A percentile compares a stretch with the other conserved stretches of the same genome.
Evolutionary conservation across 1,284 basidiomycete species (phyloP).

Genomic region (Athelia sp.): DNA sequence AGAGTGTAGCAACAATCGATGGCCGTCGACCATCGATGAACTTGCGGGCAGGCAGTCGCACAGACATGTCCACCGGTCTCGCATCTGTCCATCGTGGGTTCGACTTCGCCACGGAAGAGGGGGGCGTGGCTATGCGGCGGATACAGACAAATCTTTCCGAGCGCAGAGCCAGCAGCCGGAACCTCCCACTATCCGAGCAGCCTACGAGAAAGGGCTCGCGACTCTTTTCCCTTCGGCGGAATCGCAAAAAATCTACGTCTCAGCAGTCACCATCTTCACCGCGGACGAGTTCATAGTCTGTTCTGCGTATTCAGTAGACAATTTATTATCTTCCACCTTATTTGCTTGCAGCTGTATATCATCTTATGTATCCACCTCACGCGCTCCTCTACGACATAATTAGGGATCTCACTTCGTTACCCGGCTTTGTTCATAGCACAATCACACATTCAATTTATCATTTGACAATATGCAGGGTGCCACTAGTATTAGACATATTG

Average conservation of each 20-base stretch:
- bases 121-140: constrained; percentile 74
- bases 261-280: neutral
- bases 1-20: constrained; percentile 20
- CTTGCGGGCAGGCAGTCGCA: constrained; percentile 50
- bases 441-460: too few species aligned
- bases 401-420: too few species aligned
- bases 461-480: too few species aligned
- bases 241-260: neutral
- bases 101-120: constrained; percentile 82
- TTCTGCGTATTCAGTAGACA: too few species aligned
- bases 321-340: neutral
- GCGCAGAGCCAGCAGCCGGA: constrained; percentile 16
- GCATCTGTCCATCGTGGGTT: constrained; percentile 72
- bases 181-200: neutral
- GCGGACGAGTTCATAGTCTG: neutral
- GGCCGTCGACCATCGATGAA: constrained; percentile 29
- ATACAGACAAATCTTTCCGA: constrained; percentile 78
- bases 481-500: too few species aligned
- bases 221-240: neutral
- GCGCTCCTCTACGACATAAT: neutral
- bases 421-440: too few species aligned
- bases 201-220: neutral
- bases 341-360: neutral
- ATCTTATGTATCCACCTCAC: neutral
- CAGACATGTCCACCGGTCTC: constrained; percentile 82